Base-by-base conservation (phyloP, 345 rosid species). In the Citrus sinensis region DNA sequence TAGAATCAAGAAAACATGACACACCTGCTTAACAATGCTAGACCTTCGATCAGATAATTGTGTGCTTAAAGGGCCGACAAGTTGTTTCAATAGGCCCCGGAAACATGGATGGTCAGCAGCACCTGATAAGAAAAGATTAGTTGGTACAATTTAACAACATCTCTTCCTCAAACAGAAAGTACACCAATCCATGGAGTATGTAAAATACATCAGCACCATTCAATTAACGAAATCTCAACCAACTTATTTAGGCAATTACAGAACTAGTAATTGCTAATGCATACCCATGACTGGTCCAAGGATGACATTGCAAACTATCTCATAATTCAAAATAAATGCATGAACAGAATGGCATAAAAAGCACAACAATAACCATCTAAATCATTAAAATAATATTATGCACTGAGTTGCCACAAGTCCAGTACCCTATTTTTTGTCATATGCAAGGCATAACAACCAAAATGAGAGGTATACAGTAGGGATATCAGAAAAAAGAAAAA, bases 41-140 rank as follows among this genome's bases (percentile, higher is more conserved):
- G 99, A 96, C 86, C 99, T 96, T 70, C 99, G 88, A 82, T 96
- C 99, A 54, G 97, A 87, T 82, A 96, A 87, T 68, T 96, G 99
- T 61, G 89, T 81, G 79, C 92, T 92, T 78, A 96, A 80, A 77
- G 98, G 98, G 46, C 92, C 92, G 79, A 88, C 90, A 87, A 96
- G 94, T 79, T 96, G 99, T 87, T 94, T 96, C 88, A 96, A 64
- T 72, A 94, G 92, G 81, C 98, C 98, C 74, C 89, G 91, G 78
- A 96, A 96, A 81, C 91, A 90, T 56, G 95, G 89, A 80, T 90
- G 92, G 72, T 92, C 94, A 80, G 90, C 71, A 70, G 98, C 98
- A 89, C 99, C 99, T 96, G 87, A 74, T 62, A 81, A 70, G 73
- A 74, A 75, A 40, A 73, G 63, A 67, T 66, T 34, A 9, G 62